Evolutionary conservation across 129 eudicot species (phyloP).

Genomic region (Deinandra increscens): DNA sequence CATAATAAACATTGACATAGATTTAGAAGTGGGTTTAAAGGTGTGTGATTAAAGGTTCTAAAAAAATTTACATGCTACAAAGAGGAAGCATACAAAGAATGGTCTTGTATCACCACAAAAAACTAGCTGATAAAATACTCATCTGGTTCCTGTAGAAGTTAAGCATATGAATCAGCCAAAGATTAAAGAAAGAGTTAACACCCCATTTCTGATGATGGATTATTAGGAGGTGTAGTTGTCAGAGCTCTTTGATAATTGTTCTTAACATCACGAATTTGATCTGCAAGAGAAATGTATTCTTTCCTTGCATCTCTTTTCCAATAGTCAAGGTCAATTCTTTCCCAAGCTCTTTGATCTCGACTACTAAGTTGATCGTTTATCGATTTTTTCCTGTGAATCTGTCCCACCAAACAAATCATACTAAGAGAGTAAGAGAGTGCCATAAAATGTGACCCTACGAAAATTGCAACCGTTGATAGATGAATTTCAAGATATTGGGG

Average conservation of each 20-base stretch:
- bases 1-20: too few species aligned
- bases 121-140: background rate
- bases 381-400: conserved; percentile 63
- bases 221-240: background rate
- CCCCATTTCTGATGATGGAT: background rate
- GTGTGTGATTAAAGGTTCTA: too few species aligned
- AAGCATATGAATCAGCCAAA: background rate
- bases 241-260: background rate
- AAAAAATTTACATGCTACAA: background rate
- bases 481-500: too few species aligned
- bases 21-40: too few species aligned
- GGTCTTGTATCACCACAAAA: background rate
- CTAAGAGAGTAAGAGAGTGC: conserved; percentile 19
- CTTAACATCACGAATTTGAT: conserved; percentile 53
- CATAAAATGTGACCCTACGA: background rate
- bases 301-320: conserved; percentile 37
- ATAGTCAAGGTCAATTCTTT: conserved; percentile 51
- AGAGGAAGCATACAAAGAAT: conserved; percentile 9
- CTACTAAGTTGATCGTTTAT: conserved; percentile 36
- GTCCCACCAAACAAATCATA: conserved; percentile 20
- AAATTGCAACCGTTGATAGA: too few species aligned
- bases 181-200: background rate
- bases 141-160: background rate
- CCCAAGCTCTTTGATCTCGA: conserved; percentile 57
- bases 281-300: conserved; percentile 60